Conservation (phyloP, 225 moss, liverwort and hornwort species). For the Marchantia polymorpha region DNA sequence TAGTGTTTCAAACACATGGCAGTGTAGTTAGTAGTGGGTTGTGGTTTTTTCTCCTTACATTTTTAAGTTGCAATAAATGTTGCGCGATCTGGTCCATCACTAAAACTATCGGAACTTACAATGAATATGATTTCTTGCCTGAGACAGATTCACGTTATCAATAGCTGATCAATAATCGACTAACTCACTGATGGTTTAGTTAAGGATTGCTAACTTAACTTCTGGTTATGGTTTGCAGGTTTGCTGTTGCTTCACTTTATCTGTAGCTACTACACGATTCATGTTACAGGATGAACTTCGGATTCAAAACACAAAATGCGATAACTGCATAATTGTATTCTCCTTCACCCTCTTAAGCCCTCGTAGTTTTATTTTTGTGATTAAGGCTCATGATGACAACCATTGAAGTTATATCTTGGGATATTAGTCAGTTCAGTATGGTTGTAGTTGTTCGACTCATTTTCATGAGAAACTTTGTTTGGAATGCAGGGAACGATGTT, state of each 20-base stretch:
- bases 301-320: constrained; percentile 86
- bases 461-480: not conserved
- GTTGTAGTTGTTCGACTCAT: not conserved
- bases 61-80: no score
- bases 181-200: not conserved
- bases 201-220: not conserved
- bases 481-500: constrained; percentile 56
- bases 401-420: not conserved
- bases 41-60: no score
- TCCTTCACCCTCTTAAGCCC: not conserved
- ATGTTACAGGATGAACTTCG: constrained; percentile 80
- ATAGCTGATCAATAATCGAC: not conserved
- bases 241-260: constrained; percentile 57
- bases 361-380: not conserved
- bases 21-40: no score
- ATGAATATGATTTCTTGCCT: not conserved
- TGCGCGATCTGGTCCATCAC: no score
- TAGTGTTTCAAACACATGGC: no score
- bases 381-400: not conserved
- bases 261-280: constrained; percentile 75
- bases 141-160: not conserved
- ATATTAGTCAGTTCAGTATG: not conserved
- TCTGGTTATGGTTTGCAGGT: constrained; percentile 24
- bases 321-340: constrained; percentile 82
- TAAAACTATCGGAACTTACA: no score